Conservation (phyloP, 352 stramenopile genomes). For the Blastocystis sp. region DNA sequence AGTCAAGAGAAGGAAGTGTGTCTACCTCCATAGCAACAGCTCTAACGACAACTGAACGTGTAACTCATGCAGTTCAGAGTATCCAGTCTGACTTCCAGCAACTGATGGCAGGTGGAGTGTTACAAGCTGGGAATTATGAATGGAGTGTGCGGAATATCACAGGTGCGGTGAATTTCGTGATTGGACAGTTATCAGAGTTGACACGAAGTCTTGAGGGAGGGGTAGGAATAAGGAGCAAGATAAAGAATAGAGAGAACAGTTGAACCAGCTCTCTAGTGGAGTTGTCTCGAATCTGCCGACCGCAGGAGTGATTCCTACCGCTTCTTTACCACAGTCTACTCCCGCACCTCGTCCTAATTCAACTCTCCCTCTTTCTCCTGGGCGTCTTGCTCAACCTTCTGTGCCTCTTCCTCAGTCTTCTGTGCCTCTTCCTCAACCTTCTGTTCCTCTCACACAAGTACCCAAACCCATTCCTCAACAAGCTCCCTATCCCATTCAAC, state of each 20-base stretch:
- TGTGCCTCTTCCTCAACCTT: slow-evolving; percentile 23
- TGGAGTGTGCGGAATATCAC: neutral
- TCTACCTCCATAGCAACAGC: neutral
- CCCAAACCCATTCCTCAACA: neutral
- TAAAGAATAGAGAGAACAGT: neutral
- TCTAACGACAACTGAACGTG: neutral
- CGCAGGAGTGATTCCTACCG: neutral
- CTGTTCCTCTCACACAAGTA: neutral
- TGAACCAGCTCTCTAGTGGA: neutral
- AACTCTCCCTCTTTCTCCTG: neutral
- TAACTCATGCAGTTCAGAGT: neutral
- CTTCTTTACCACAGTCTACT: slow-evolving; percentile 7
- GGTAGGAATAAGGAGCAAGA: neutral
- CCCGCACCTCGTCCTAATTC: slow-evolving; percentile 8
- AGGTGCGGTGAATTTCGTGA: neutral
- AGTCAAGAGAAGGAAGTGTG: neutral
- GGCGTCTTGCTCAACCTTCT: neutral
- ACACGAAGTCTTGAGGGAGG: neutral
- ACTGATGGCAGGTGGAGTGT: neutral
- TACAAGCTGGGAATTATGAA: neutral
- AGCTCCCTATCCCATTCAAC: neutral
- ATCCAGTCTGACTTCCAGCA: neutral
- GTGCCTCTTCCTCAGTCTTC: neutral
- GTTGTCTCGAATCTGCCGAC: no score
- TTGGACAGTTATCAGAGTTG: neutral